phyloP scores from a whole-genome alignment of 1,139 yeast genomes.

The Protomyces lactucae-debilis region DNA sequence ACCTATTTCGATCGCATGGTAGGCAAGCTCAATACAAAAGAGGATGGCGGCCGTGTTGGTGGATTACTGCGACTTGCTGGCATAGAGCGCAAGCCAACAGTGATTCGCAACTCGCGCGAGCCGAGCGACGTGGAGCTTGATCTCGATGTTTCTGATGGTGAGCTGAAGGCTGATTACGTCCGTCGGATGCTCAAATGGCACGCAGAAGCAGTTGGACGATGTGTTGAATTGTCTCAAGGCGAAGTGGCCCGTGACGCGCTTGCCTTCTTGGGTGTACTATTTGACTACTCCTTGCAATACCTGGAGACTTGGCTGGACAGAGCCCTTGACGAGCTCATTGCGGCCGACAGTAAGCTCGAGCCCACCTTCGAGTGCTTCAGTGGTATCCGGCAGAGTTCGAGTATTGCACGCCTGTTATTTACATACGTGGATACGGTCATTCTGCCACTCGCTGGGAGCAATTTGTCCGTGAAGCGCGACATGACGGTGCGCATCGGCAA shows the following conservation, averaged over 20 bases:
- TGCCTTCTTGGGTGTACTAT: constrained; percentile 61
- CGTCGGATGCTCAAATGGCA: constrained; percentile 65
- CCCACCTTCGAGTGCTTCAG: constrained; percentile 49
- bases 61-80: constrained; percentile 27
- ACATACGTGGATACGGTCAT: constrained; percentile 67
- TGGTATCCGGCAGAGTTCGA: constrained; percentile 55
- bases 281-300: constrained; percentile 69
- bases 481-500: constrained; percentile 63
- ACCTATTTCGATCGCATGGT: constrained; percentile 26
- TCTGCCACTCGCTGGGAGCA: constrained; percentile 63
- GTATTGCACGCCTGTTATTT: constrained; percentile 62
- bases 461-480: constrained; percentile 47
- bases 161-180: constrained; percentile 41
- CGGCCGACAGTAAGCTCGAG: constrained; percentile 41
- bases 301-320: constrained; percentile 72
- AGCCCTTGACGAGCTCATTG: constrained; percentile 47
- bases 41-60: constrained; percentile 20
- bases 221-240: constrained; percentile 65
- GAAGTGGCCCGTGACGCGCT: constrained; percentile 61
- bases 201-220: constrained; percentile 75
- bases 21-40: constrained; percentile 16
- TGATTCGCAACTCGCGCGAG: constrained; percentile 37
- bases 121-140: constrained; percentile 34
- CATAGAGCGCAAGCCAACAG: constrained; percentile 29
- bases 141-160: constrained; percentile 26